Conservation (phyloP, 352 stramenopile genomes). For the Phytophthora pseudosyringae region DNA sequence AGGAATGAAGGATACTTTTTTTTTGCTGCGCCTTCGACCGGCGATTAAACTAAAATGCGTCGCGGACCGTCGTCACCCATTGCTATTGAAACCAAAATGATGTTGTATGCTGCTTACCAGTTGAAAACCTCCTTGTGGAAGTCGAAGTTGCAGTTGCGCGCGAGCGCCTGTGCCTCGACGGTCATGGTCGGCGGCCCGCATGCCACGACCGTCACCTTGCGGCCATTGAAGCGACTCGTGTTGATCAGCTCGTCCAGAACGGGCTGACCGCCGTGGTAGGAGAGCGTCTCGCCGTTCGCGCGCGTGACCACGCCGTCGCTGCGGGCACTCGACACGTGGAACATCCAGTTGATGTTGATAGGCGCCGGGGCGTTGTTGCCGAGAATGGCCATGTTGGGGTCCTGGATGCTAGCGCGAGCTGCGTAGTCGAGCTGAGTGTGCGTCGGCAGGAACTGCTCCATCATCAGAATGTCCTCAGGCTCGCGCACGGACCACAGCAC, state of each 20-base stretch:
- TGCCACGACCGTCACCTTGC: slow-evolving; percentile 71
- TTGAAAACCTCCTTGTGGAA: slow-evolving; percentile 89
- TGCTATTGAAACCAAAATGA: slow-evolving; percentile 24
- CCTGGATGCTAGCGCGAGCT: slow-evolving; percentile 45
- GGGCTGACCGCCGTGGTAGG: slow-evolving; percentile 57
- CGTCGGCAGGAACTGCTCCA: slow-evolving; percentile 71
- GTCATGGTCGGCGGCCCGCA: slow-evolving; percentile 80
- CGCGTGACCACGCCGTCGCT: slow-evolving; percentile 52
- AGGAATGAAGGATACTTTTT: slow-evolving; percentile 18
- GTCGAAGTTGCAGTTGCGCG: slow-evolving; percentile 70
- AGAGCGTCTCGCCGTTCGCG: slow-evolving; percentile 59
- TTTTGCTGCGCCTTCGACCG: slow-evolving; percentile 26
- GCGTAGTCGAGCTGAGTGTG: slow-evolving; percentile 50
- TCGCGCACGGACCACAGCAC: slow-evolving; percentile 71
- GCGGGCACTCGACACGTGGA: slow-evolving; percentile 66
- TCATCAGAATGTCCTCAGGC: slow-evolving; percentile 72
- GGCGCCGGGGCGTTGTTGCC: slow-evolving; percentile 22
- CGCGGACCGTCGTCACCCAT: slow-evolving; percentile 4
- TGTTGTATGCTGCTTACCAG: slow-evolving; percentile 51
- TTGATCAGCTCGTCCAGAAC: slow-evolving; percentile 80
- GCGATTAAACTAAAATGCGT: slow-evolving; percentile 29
- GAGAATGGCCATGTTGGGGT: slow-evolving; percentile 50
- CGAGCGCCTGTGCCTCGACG: slow-evolving; percentile 66
- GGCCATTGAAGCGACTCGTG: slow-evolving; percentile 62
- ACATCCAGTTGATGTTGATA: slow-evolving; percentile 62